Percentiles rank a stretch among this genome's conserved stretches.
Conservation (phyloP, 2,329 filamentous ascomycete species). For the Aotearoamyces nothofagi region DNA sequence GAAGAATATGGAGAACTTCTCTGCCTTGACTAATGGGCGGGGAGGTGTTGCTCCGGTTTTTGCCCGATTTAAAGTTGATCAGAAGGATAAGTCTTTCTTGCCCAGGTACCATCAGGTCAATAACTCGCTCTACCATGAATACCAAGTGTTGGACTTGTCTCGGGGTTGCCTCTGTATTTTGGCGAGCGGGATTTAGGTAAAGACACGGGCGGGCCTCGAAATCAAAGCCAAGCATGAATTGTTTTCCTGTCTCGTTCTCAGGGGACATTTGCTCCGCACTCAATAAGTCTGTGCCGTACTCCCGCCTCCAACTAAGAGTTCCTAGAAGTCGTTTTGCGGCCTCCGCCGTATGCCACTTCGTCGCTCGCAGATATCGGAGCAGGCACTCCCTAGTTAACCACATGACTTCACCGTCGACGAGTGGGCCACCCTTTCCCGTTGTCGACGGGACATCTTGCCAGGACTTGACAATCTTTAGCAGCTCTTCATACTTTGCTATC, state of each 20-base stretch:
- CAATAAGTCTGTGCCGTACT: slow-evolving; percentile 62
- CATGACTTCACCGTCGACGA: slow-evolving; percentile 69
- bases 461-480: slow-evolving; percentile 53
- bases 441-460: slow-evolving; percentile 59
- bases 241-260: slow-evolving; percentile 95
- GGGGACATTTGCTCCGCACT: slow-evolving; percentile 78
- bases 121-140: slow-evolving; percentile 83
- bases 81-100: slow-evolving; percentile 78
- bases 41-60: slow-evolving; percentile 54
- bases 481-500: slow-evolving; percentile 62
- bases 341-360: slow-evolving; percentile 71
- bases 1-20: slow-evolving; percentile 79
- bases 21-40: slow-evolving; percentile 63
- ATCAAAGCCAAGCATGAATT: slow-evolving; percentile 80
- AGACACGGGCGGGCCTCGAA: slow-evolving; percentile 73
- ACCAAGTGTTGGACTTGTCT: slow-evolving; percentile 88
- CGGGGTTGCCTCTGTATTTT: slow-evolving; percentile 80
- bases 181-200: slow-evolving; percentile 76
- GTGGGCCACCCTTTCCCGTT: slow-evolving; percentile 39
- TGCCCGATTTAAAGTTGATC: slow-evolving; percentile 80
- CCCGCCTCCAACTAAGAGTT: slow-evolving; percentile 77
- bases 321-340: slow-evolving; percentile 65
- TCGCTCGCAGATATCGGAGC: slow-evolving; percentile 81
- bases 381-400: slow-evolving; percentile 90
- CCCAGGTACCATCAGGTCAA: slow-evolving; percentile 74